Evolutionary conservation across 805 yeast species (phyloP).

Genomic region (Myxozyma nipponensis): DNA sequence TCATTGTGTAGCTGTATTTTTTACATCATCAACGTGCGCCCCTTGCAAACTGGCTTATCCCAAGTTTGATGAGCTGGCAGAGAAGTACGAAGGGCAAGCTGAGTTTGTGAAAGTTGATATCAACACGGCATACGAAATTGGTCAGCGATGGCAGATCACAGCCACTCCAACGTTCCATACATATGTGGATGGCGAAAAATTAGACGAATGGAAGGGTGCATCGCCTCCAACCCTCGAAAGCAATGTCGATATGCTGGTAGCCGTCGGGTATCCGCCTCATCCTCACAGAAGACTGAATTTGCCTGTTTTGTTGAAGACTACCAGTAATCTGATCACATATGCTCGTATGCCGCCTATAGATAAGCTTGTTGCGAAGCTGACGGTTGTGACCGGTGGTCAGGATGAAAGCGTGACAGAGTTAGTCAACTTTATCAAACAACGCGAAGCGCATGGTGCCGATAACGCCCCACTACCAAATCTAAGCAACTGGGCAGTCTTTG

Average conservation of each 20-base stretch:
- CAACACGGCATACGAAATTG: conserved; percentile 21
- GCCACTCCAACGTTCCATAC: conserved; percentile 32
- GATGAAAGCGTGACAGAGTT: conserved; percentile 11
- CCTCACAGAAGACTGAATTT: conserved; percentile 21
- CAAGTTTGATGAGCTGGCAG: conserved; percentile 28
- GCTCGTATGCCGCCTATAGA: conserved; percentile 28
- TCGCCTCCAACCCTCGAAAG: conserved; percentile 24
- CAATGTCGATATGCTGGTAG: conserved; percentile 22
- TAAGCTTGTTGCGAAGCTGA: conserved; percentile 14
- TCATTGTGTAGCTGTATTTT: conserved; percentile 24
- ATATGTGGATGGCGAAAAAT: conserved; percentile 20
- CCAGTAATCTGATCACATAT: conserved; percentile 17
- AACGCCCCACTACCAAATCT: conserved; percentile 22
- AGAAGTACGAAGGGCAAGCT: conserved; percentile 11
- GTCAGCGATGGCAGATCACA: conserved; percentile 21
- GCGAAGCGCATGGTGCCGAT: conserved; percentile 18
- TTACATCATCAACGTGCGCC: conserved; percentile 30
- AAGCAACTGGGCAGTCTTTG: conserved; percentile 16
- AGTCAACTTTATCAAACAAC: conserved; percentile 13
- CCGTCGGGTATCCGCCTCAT: conserved; percentile 28
- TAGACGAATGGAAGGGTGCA: conserved; percentile 32
- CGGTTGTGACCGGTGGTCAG: conserved; percentile 2
- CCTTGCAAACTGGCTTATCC: conserved; percentile 30
- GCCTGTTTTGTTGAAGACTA: conserved; percentile 14
- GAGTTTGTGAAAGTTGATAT: conserved; percentile 30